Conservation (phyloP, 2,329 filamentous ascomycete genomes). For the Fusarium transvaalense region DNA sequence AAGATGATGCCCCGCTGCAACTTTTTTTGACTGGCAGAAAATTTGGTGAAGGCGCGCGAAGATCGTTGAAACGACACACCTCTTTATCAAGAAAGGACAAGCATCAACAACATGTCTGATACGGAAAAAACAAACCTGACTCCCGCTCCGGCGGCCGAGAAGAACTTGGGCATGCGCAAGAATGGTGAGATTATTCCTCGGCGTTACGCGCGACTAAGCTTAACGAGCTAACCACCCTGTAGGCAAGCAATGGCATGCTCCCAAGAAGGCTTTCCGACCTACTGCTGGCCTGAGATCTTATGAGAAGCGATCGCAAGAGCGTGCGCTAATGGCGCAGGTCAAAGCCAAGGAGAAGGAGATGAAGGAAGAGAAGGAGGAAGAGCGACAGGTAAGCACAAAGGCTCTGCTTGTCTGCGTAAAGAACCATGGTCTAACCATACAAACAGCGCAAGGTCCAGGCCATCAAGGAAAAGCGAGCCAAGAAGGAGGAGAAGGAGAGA, state of each 20-base stretch:
- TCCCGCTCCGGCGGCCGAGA: slow-evolving; percentile 53
- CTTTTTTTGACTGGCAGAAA: slow-evolving; percentile 49
- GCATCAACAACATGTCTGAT: slow-evolving; percentile 58
- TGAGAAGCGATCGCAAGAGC: slow-evolving; percentile 78
- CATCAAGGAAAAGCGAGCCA: slow-evolving; percentile 86
- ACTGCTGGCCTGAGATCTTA: slow-evolving; percentile 82
- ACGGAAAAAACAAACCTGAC: slow-evolving; percentile 51
- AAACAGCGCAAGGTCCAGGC: slow-evolving; percentile 78
- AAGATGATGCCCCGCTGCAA: slow-evolving; percentile 28
- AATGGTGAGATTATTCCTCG: slow-evolving; percentile 71
- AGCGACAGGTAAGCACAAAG: slow-evolving; percentile 75
- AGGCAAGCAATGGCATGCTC: slow-evolving; percentile 96
- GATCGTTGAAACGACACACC: slow-evolving; percentile 22
- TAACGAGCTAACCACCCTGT: slow-evolving; percentile 31
- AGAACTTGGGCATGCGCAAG: slow-evolving; percentile 77
- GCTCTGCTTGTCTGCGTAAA: neutral
- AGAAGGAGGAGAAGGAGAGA: slow-evolving; percentile 92
- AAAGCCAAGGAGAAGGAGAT: slow-evolving; percentile 96
- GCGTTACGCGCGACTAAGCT: neutral
- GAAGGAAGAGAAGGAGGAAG: slow-evolving; percentile 95
- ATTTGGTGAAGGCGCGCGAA: slow-evolving; percentile 40
- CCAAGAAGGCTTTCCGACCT: slow-evolving; percentile 88
- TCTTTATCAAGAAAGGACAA: slow-evolving; percentile 13
- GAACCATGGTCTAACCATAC: slow-evolving; percentile 22
- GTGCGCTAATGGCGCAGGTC: slow-evolving; percentile 77